Base-by-base conservation (phyloP, 768 basidiomycete genomes). In the Tephrocybe sp. region DNA sequence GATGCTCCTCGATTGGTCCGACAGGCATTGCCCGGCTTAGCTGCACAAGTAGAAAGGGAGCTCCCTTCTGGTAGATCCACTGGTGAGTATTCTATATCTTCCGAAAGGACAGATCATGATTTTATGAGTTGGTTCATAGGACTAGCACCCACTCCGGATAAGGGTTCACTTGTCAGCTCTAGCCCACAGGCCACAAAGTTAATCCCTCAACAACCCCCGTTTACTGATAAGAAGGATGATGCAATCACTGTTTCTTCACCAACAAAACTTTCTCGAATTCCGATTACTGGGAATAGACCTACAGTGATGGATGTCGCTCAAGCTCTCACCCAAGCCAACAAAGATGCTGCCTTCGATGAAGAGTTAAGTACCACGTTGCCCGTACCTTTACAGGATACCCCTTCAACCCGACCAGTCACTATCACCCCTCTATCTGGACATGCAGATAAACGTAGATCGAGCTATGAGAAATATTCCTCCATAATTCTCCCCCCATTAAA, bases 251-350 rank as follows among this genome's bases (percentile, higher is more conserved):
- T 66, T 1, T 53, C 74, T 1, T 34, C 33, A 6, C 72, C 77
- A 4, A 59, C 66, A 3, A 75, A 73, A 44, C 78, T 77, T 57
- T 50, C 67, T 38, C 81, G 86, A 18, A 83, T 84, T 44, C 80
- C 86, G 4, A 87, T 80, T 58, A 78, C 85, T 4, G 85, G 86
- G 13, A 80, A 78, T 45, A 71, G 89, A 51, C 79, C 84, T 16
- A 80, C 82, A 12, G 86, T 82, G 19, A 90, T 91, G 88, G 86
- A 91, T 34, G 79, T 91, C 10, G 86, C 86, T 2, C 84, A 83
- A 61, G 76, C 78, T 8, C 61, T 88, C 46, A 71, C 62, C 27
- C 72, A 77, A 49, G 49, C 57, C 7, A 19, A 37, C 15, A 10
- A 15, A 13, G 29, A 37, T 19, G 25, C 30, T 10, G n/a, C 13